Percentiles rank a stretch among this genome's conserved stretches.
phyloP scores from a whole-genome alignment of 1,139 yeast species.

The Meyerozyma elateridarum region DNA sequence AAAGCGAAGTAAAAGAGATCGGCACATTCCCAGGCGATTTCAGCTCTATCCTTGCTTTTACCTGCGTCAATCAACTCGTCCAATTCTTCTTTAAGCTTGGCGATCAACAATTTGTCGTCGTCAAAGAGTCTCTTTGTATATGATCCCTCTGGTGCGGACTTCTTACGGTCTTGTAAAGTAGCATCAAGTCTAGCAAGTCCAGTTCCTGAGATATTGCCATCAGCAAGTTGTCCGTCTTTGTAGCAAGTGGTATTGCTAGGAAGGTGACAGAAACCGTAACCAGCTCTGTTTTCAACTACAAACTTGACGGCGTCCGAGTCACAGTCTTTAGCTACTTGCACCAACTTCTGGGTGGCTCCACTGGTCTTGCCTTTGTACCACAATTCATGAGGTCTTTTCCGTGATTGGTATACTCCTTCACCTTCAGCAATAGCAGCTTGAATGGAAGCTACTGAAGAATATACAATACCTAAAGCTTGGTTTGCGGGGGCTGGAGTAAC shows the following conservation, averaged over 20 bases:
- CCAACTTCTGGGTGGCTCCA: constrained; percentile 83
- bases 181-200: constrained; percentile 67
- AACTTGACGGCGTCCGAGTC: constrained; percentile 89
- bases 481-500: constrained; percentile 53
- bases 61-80: constrained; percentile 91
- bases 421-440: constrained; percentile 74
- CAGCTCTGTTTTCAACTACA: constrained; percentile 69
- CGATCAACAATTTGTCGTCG: constrained; percentile 69
- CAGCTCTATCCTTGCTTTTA: constrained; percentile 38
- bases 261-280: constrained; percentile 90
- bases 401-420: constrained; percentile 91
- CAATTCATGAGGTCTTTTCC: constrained; percentile 72
- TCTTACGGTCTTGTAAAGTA: constrained; percentile 51
- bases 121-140: constrained; percentile 84
- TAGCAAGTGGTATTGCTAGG: constrained; percentile 74
- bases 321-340: constrained; percentile 72
- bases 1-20: constrained; percentile 88
- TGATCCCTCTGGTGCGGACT: constrained; percentile 81
- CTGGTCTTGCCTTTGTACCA: constrained; percentile 97
- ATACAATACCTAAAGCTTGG: constrained; percentile 80
- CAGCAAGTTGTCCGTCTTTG: constrained; percentile 33
- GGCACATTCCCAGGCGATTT: constrained; percentile 96
- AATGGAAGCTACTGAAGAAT: constrained; percentile 80
- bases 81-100: constrained; percentile 93
- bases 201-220: constrained; percentile 42